Evolutionary conservation across 805 yeast genomes (phyloP), one percentile per base, ranked within the genome.

Genomic region (Kodamaea jinghongensis): DNA sequence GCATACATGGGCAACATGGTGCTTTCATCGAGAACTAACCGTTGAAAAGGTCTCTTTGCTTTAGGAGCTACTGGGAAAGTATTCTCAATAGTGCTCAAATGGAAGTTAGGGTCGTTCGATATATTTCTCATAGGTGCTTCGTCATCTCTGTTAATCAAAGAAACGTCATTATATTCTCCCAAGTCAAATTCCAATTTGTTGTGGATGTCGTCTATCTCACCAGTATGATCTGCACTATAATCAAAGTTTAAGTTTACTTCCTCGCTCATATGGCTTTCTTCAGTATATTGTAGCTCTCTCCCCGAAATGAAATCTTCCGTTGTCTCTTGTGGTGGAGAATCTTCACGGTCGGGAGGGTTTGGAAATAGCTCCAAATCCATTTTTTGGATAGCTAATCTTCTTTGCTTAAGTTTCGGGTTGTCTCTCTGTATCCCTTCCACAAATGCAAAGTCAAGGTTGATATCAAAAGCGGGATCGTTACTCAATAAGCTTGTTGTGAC

Each of bases 381-480:
- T 17, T 10, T 11, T 12, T 31, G 25, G 26, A 51, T 52, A 23
- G 47, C 50, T 26, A 50, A 32, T 35, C 42, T 48, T 33, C 60
- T 45, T 37, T 22, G 11, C 2, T 29, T 31, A 17, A 16, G 6
- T 7, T 22, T 27, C 5, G 40, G 40, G 6, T 26, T 6, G 9
- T 33, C 36, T 4, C 31, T 31, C 31, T 20, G 23, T 8, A 20
- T 6, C 23, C 8, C 23, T 20, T 20, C 7, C 7, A 20, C 23
- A 20, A 10, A 4, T 10, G 27, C 40, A 15, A 6, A 32, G 12
- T 37, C 37, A 10, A 22, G 17, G 9, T 42, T 48, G 11, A 39
- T 17, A 31, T 55, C 43, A 35, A 65, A 65, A 8, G 38, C 28
- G 0, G 56, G 54, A 45, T 63, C 67, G 37, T 63, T 61, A 3